phyloP scores from a whole-genome alignment of 163 green algal genomes.

The Prototheca stagnorum region DNA sequence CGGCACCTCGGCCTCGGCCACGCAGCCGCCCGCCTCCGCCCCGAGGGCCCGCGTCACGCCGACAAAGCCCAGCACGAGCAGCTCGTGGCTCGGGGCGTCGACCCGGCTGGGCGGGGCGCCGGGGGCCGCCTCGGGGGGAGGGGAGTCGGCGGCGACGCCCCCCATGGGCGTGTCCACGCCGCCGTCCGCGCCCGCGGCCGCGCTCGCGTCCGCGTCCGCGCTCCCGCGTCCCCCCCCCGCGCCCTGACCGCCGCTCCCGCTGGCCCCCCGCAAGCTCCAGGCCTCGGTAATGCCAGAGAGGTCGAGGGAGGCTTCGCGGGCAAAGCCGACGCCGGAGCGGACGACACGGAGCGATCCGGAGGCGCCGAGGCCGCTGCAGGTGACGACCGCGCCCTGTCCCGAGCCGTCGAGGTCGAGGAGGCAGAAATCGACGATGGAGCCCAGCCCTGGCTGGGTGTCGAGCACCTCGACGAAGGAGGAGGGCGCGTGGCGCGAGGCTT shows the following conservation, averaged over 20 bases:
- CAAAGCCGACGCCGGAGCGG: conserved; percentile 90
- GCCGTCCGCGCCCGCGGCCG: too few relatives aligned
- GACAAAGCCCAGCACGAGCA: conserved; percentile 83
- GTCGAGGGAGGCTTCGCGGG: conserved; percentile 76
- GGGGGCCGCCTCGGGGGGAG: too few relatives aligned
- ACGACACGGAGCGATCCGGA: conserved; percentile 84
- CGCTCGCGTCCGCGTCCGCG: neutral
- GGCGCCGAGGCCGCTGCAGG: conserved; percentile 56
- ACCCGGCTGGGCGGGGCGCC: too few relatives aligned
- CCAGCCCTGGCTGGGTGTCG: conserved; percentile 77
- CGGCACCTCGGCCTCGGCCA: conserved; percentile 64
- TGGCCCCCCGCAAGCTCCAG: conserved; percentile 54
- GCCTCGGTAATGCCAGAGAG: conserved; percentile 68
- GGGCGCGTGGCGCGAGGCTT: neutral
- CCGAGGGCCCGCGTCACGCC: too few relatives aligned
- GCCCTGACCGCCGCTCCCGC: too few relatives aligned
- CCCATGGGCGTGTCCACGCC: too few relatives aligned
- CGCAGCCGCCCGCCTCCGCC: too few relatives aligned
- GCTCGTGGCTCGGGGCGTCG: conserved; percentile 52
- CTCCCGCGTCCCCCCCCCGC: too few relatives aligned
- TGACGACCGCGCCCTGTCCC: conserved; percentile 81
- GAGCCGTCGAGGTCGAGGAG: conserved; percentile 90
- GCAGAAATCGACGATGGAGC: conserved; percentile 87
- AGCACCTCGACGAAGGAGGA: conserved; percentile 64
- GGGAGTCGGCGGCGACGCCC: too few relatives aligned